These are phyloP conservation scores for Diaporthe batatas DNA, from an alignment of 2,329 filamentous ascomycete species.

Conservation along the genomic window DNA sequence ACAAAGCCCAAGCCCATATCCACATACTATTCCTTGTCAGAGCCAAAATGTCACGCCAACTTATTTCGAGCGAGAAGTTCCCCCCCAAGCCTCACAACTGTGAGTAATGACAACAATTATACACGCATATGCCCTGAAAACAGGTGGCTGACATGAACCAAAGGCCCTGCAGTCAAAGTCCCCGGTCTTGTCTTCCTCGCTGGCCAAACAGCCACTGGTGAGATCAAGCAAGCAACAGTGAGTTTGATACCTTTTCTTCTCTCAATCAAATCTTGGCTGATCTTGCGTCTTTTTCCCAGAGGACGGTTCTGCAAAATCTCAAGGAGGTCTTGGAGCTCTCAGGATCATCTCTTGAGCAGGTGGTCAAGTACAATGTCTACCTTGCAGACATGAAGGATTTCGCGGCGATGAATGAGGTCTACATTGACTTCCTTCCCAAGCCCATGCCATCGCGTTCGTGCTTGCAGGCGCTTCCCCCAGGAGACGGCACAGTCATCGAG, in stretches of 20 bases:
- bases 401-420: conserved; percentile 52
- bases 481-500: conserved; percentile 57
- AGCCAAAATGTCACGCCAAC: conserved; percentile 58
- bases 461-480: conserved; percentile 55
- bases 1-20: not conserved
- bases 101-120: conserved; percentile 44
- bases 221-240: conserved; percentile 61
- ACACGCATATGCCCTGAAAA: not conserved
- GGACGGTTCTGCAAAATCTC: conserved; percentile 48
- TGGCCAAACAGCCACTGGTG: conserved; percentile 62
- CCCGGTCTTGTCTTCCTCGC: conserved; percentile 62
- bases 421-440: conserved; percentile 55
- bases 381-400: conserved; percentile 49
- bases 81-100: conserved; percentile 62
- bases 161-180: conserved; percentile 58
- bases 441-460: conserved; percentile 59
- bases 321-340: conserved; percentile 49
- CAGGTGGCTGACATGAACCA: not conserved
- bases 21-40: conserved; percentile 11
- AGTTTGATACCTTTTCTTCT: conserved; percentile 34
- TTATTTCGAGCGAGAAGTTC: conserved; percentile 62
- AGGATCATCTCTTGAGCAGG: conserved; percentile 48
- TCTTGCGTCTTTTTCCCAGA: not conserved
- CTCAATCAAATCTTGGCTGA: not conserved
- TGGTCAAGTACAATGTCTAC: conserved; percentile 50